Conservation (phyloP, 768 basidiomycete genomes). For the Leccinum aurantiacum region DNA sequence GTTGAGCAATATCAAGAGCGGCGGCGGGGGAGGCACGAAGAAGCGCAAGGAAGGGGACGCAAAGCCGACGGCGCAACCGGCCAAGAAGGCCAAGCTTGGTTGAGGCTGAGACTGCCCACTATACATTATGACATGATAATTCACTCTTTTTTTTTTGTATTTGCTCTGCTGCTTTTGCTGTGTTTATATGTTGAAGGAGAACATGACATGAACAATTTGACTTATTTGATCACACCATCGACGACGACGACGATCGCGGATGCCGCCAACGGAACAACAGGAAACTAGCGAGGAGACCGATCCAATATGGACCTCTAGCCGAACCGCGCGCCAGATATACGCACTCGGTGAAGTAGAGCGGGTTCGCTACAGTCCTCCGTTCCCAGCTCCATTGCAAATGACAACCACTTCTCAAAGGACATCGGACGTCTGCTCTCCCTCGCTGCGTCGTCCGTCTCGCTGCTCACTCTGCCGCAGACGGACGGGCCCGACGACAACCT, state of each 20-base stretch:
- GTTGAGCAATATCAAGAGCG: slow-evolving; percentile 40
- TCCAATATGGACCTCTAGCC: slow-evolving; percentile 78
- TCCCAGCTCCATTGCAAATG: background rate
- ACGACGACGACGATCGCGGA: background rate
- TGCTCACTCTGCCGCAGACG: slow-evolving; percentile 81
- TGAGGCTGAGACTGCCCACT: slow-evolving; percentile 33
- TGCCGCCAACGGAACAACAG: slow-evolving; percentile 23
- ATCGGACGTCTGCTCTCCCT: slow-evolving; percentile 73
- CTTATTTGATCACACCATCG: background rate
- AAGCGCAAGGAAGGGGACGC: slow-evolving; percentile 72
- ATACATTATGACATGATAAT: slow-evolving; percentile 33
- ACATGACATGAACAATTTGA: background rate
- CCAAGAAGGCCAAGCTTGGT: slow-evolving; percentile 65
- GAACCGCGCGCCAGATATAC: slow-evolving; percentile 79
- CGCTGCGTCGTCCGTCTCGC: slow-evolving; percentile 75
- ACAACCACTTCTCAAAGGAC: slow-evolving; percentile 49
- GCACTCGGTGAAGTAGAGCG: slow-evolving; percentile 81
- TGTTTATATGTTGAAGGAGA: slow-evolving; percentile 27
- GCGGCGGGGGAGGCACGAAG: slow-evolving; percentile 42
- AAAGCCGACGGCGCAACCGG: slow-evolving; percentile 57
- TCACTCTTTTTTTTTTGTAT: slow-evolving; percentile 24
- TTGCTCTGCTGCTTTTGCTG: slow-evolving; percentile 32
- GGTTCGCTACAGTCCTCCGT: slow-evolving; percentile 36
- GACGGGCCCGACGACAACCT: slow-evolving; percentile 65
- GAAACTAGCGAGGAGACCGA: slow-evolving; percentile 50